Base-by-base conservation (phyloP, 1,284 basidiomycete genomes). In the Tilletia caries region DNA sequence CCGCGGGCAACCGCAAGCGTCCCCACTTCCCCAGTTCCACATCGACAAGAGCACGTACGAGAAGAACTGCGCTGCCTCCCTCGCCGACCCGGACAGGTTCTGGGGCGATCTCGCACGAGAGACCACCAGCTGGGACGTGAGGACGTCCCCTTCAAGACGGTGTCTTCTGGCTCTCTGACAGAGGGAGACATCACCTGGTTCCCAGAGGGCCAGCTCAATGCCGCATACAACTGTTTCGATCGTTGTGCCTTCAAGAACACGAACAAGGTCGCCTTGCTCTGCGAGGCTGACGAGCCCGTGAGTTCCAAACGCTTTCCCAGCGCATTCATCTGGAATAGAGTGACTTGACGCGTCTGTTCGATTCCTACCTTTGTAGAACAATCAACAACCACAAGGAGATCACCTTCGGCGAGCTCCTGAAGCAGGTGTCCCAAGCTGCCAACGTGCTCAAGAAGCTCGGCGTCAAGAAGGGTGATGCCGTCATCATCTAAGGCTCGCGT, bases 281-380 rank as follows among this genome's bases (percentile, higher is more conserved):
- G 95, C 86, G 95, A 98, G 85, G 95, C 93, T 2, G 96, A 98
- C 80, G 95, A 98, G 85, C 92, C 94, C n/a, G n/a, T n/a, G n/a
- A n/a, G n/a, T n/a, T n/a, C n/a, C n/a, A n/a, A n/a, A n/a, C n/a
- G n/a, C n/a, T n/a, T n/a, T n/a, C n/a, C n/a, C n/a, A n/a, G n/a
- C n/a, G n/a, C n/a, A n/a, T n/a, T n/a, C n/a, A n/a, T n/a, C n/a
- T n/a, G n/a, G n/a, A n/a, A n/a, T n/a, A n/a, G n/a, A n/a, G n/a
- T n/a, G n/a, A n/a, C n/a, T n/a, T n/a, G n/a, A n/a, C n/a, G n/a
- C n/a, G n/a, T n/a, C n/a, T n/a, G n/a, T n/a, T n/a, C n/a, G n/a
- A n/a, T n/a, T n/a, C n/a, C n/a, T n/a, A n/a, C n/a, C n/a, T n/a
- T n/a, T n/a, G n/a, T n/a, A n/a, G n/a, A n/a, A n/a, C n/a, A n/a